Percentiles rank a stretch among this genome's conserved stretches.
Conservation (phyloP, 2,329 filamentous ascomycete species). For the Nemania sp. region DNA sequence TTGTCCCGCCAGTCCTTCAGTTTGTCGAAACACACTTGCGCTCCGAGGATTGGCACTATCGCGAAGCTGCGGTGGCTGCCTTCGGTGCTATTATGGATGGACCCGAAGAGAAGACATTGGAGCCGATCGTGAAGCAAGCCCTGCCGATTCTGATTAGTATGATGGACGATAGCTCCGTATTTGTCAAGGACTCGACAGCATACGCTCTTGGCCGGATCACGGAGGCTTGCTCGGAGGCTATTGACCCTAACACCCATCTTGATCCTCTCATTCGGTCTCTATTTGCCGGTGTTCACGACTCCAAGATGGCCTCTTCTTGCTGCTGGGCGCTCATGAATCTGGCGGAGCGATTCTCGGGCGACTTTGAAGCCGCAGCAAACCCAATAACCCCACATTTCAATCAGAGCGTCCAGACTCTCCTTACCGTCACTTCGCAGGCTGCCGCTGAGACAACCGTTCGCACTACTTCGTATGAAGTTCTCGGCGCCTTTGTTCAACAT, state of each 20-base stretch:
- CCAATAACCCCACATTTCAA: slow-evolving; percentile 90
- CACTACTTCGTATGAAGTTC: slow-evolving; percentile 94
- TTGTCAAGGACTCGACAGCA: slow-evolving; percentile 93
- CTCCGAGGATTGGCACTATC: slow-evolving; percentile 88
- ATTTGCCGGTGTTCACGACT: slow-evolving; percentile 85
- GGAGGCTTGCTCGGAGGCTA: slow-evolving; percentile 87
- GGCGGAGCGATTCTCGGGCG: slow-evolving; percentile 91
- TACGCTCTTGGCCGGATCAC: slow-evolving; percentile 96
- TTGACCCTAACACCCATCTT: slow-evolving; percentile 82
- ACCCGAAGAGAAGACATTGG: slow-evolving; percentile 87
- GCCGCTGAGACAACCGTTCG: slow-evolving; percentile 87
- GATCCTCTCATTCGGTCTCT: slow-evolving; percentile 84
- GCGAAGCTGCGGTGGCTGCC: slow-evolving; percentile 94
- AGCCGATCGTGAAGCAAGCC: slow-evolving; percentile 94
- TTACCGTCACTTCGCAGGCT: slow-evolving; percentile 80
- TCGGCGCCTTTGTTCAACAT: slow-evolving; percentile 92
- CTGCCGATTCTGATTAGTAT: slow-evolving; percentile 84
- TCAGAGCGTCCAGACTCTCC: slow-evolving; percentile 81
- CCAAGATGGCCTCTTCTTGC: slow-evolving; percentile 97
- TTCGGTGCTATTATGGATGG: slow-evolving; percentile 99
- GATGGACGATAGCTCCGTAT: slow-evolving; percentile 88
- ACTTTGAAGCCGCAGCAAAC: slow-evolving; percentile 76
- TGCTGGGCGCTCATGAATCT: slow-evolving; percentile 99
- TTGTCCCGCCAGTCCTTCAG: slow-evolving; percentile 82
- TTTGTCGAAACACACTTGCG: slow-evolving; percentile 94